Conservation (phyloP, 306 rosid species). For the Cicer judaicum region DNA sequence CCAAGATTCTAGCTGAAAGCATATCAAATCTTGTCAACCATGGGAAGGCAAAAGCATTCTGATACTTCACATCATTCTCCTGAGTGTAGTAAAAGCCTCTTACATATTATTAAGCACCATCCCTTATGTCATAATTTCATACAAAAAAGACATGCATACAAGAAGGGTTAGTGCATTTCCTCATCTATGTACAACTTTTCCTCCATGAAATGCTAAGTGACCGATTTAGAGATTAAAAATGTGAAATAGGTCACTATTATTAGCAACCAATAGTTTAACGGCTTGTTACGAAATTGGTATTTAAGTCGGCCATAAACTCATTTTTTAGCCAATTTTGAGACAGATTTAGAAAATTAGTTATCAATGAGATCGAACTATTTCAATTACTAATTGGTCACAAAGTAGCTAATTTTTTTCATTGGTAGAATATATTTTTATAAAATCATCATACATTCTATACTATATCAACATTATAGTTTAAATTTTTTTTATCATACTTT, state of each 20-base stretch:
- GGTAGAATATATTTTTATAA: not conserved
- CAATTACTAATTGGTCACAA: too few species aligned
- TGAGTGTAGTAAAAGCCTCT: constrained; percentile 47
- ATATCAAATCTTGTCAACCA: constrained; percentile 30
- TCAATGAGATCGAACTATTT: too few species aligned
- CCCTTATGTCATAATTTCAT: constrained; percentile 53
- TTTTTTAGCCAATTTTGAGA: too few species aligned
- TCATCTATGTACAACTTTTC: not conserved
- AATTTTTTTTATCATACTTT: constrained; percentile 8
- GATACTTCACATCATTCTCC: constrained; percentile 3
- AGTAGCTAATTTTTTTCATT: too few species aligned
- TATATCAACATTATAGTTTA: not conserved
- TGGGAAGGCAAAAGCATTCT: constrained; percentile 48
- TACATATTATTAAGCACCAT: constrained; percentile 54
- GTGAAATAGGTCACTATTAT: too few species aligned
- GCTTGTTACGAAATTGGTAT: too few species aligned
- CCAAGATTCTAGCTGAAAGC: constrained; percentile 35
- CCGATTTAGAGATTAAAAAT: too few species aligned
- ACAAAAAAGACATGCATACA: constrained; percentile 46
- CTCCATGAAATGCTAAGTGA: too few species aligned
- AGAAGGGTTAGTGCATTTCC: not conserved
- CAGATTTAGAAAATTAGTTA: too few species aligned
- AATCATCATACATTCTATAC: not conserved
- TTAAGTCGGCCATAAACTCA: too few species aligned
- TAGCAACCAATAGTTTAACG: too few species aligned